Evolutionary conservation across 192 early-diverging fungal species (phyloP), one percentile per base, ranked within the genome.

Genomic region (Backusella mclennaniae): DNA sequence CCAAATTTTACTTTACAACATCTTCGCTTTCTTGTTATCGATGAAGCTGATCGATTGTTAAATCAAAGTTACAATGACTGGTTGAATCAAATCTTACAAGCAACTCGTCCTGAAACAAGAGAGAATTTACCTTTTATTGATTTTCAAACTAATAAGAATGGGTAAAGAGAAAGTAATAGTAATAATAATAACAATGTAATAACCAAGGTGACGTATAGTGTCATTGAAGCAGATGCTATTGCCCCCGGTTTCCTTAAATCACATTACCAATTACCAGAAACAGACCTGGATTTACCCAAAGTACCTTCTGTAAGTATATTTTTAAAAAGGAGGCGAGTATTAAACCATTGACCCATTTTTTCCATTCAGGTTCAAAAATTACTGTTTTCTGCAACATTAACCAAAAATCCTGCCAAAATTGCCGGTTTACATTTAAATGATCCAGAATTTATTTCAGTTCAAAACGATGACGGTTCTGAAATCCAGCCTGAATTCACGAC

Each of bases 41-140:
- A 99, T 86, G 98, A 99, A 78, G 98, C 98, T 1, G 98, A 99
- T 85, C 87, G 97, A 29, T 77, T 99, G 35, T 84, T 99, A 68
- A 94, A 94, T 76, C 95, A 98, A 81, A 92, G 91, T 69, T 97
- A 94, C 80, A 91, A 97, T 73, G 97, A 94, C 59, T 99, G 98
- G 98, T 84, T 99, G 49, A 80, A 79, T 9, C 86, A 90, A 52
- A 93, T 96, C 19, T 86, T 94, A 53, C 84, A 86, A 35, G 87
- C 93, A 0, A 87, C 86, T 21, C 89, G 87, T 12, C 83, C 81
- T 49, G 59, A 59, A 67, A 35, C 17, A 33, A 33, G 19, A 56
- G 29, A 31, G 11, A 21, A 72, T 67, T 11, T 15, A 42, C 44
- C 76, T 23, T 38, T 23, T 44, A 49, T 77, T n/a, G 29, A 66